Evolutionary conservation across 129 eudicot genomes (phyloP), one percentile per base, ranked within the genome.

Genomic region (Oenanthe sinensis): DNA sequence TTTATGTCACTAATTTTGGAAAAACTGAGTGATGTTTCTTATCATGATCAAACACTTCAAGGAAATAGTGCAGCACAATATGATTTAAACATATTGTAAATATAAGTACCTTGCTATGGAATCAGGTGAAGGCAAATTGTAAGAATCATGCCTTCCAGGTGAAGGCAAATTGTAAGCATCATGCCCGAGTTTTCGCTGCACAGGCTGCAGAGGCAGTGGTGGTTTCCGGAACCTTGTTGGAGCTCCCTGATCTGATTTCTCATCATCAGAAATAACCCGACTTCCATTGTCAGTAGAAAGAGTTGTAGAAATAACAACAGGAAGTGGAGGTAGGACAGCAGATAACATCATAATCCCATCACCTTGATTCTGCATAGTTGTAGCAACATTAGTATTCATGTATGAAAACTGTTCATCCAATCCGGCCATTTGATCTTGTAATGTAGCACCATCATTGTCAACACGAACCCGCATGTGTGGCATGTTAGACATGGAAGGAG

Each of bases 381-480:
- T 55, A 68, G 75, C 84, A 75, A 76, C 85, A 68, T 47, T 77
- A 75, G 74, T 82, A 50, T 83, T 88, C 87, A 88, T 83, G 71
- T 86, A 88, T 10, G 87, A 89, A 22, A 92, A 92, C 74, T 88
- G 97, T 58, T 92, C 93, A 67, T 92, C 93, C 43, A 92, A 50
- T 48, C 85, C 91, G 20, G 80, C 89, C 92, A 87, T 84, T 79
- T 85, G 89, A 74, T 85, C 84, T 14, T 81, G 79, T 20, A 79
- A 45, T 16, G 43, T 48, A 22, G 40, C 42, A 8, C 68, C 63
- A 30, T 78, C 75, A 26, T 77, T 87, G 11, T 91, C 91, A 50
- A 71, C 79, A 22, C 87, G 80, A 17, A 89, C 90, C 74, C 84
- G 86, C 50, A 91, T 89, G 10, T 82, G 88, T 16, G 90, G 97